Evolutionary conservation across 2,329 filamentous ascomycete species (phyloP), one percentile per base, ranked within the genome.

Genomic region (Verticillium isaacii): DNA sequence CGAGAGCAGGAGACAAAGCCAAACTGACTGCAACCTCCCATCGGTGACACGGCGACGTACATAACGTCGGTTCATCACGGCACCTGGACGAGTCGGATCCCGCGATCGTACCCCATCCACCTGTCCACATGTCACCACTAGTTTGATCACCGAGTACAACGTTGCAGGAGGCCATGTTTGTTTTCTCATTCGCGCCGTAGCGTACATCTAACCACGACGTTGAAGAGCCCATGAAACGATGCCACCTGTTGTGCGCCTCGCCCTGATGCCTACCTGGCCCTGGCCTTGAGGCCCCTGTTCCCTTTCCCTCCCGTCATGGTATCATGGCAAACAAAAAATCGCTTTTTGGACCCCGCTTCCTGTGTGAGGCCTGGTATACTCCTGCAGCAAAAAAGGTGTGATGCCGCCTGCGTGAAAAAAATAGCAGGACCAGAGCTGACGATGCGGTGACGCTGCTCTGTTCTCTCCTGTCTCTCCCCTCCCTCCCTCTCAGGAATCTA

Each of bases 311-410:
- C n/a, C 45, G 29, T 59, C 58, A 32, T 59, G 58, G 58, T 59
- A 59, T 59, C 58, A 59, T 59, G 32, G 32, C 45, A 59, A 59
- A 59, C 45, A 54, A 59, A 45, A 25, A 55, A 41, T 39, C 45
- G 58, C 58, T 59, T 59, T 59, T 29, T 58, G 6, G 25, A 32
- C 17, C 17, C 45, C 58, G 41, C 32, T 55, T 37, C 58, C 41
- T 36, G 45, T 34, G 50, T n/a, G 45, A 29, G 29, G 25, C 25
- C 23, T 32, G 54, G 17, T 56, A 34, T 56, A 34, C 25, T 19
- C 54, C 54, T 32, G 32, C 15, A 34, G 34, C 32, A 6, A 32
- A 32, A 56, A 19, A 23, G 23, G 6, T 23, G 11, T 52, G 45
- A 23, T 52, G 45, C 19, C 45, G 17, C 29, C 45, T 52, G 45